Percentiles rank a stretch among this genome's conserved stretches.
Conservation (phyloP, 495 filamentous ascomycete genomes). For the Neurospora sublineolata region DNA sequence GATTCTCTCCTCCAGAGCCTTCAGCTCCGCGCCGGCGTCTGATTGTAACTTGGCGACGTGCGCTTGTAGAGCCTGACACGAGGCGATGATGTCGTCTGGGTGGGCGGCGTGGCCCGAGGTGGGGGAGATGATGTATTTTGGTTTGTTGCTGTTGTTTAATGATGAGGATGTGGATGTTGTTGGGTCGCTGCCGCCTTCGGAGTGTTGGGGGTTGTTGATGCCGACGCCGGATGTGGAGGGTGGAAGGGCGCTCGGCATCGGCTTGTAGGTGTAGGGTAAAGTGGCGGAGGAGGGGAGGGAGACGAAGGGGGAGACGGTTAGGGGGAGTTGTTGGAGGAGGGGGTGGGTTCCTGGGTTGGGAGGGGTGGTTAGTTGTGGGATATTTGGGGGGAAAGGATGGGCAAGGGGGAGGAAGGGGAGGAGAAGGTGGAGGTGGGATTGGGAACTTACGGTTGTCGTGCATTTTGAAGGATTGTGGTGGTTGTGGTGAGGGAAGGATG, state of each 20-base stretch:
- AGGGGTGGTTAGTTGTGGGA: constrained; percentile 1
- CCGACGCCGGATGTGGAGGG: constrained; percentile 54
- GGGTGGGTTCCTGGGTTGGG: constrained; percentile 57
- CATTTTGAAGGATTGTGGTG: constrained; percentile 19
- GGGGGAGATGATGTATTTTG: constrained; percentile 60
- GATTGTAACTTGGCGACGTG: constrained; percentile 54
- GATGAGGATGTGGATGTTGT: constrained; percentile 22
- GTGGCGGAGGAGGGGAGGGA: constrained; percentile 82
- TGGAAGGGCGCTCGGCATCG: constrained; percentile 74
- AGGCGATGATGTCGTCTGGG: constrained; percentile 69
- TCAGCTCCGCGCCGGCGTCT: constrained; percentile 53
- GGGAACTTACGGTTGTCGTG: constrained; percentile 33
- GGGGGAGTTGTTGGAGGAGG: constrained; percentile 79
- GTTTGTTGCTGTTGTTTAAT: constrained; percentile 27
- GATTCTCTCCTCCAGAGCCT: constrained; percentile 59
- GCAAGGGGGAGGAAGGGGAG: not conserved
- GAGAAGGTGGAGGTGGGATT: not conserved
- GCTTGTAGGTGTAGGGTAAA: constrained; percentile 89
- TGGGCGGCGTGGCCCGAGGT: constrained; percentile 63
- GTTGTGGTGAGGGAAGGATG: not conserved
- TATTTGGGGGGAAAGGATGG: not conserved
- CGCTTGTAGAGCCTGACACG: constrained; percentile 63
- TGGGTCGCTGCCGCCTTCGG: constrained; percentile 15
- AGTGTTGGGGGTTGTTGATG: constrained; percentile 24
- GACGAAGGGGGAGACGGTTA: constrained; percentile 91